These are phyloP conservation scores for Helotiales sp. DNA, from an alignment of 2,329 filamentous ascomycete genomes.

Conservation along the genomic window DNA sequence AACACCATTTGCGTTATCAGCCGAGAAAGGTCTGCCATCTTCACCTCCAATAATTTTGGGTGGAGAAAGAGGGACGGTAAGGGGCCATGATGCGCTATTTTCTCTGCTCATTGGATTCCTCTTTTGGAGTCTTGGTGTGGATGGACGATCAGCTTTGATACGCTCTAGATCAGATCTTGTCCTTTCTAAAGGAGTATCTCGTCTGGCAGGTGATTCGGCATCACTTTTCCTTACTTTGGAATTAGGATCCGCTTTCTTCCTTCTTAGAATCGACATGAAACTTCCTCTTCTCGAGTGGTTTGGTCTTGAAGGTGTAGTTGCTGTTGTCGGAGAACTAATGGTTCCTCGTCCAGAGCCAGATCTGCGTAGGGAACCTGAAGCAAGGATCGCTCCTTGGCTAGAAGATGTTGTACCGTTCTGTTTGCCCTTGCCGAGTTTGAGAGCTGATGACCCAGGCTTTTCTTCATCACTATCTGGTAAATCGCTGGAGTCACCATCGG, in stretches of 20 bases:
- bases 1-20: conserved; percentile 22
- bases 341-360: conserved; percentile 37
- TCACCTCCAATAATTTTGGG: conserved; percentile 36
- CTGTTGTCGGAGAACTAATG: conserved; percentile 21
- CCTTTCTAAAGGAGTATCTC: conserved; percentile 63
- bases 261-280: conserved; percentile 61
- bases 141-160: conserved; percentile 37
- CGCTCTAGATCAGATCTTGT: conserved; percentile 52
- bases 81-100: conserved; percentile 49
- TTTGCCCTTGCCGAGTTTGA: conserved; percentile 14
- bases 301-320: conserved; percentile 25
- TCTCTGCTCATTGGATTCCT: conserved; percentile 39
- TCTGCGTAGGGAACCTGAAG: conserved; percentile 37
- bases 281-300: conserved; percentile 45
- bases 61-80: conserved; percentile 40
- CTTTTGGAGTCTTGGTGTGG: conserved; percentile 14
- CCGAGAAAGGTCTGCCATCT: conserved; percentile 31
- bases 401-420: conserved; percentile 16
- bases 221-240: conserved; percentile 55
- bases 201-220: conserved; percentile 58
- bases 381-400: conserved; percentile 21
- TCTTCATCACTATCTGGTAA: conserved; percentile 61
- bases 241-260: conserved; percentile 56
- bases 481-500: conserved; percentile 61
- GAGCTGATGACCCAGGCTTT: conserved; percentile 34